Conservation (phyloP, 2,329 filamentous ascomycete genomes). For the Macrophomina tecta region DNA sequence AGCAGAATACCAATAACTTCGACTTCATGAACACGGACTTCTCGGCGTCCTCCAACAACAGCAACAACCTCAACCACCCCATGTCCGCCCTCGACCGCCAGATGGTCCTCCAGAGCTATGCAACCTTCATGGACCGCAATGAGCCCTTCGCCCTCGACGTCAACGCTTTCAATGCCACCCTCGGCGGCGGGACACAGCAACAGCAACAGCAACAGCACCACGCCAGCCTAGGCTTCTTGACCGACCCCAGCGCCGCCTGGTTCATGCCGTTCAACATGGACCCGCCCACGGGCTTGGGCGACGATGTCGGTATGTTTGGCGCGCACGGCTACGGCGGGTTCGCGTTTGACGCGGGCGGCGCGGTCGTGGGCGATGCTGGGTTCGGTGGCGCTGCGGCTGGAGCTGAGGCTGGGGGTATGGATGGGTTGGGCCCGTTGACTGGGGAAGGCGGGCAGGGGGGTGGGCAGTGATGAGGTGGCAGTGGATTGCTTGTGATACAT, state of each 20-base stretch:
- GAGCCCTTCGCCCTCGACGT: slow-evolving; percentile 33
- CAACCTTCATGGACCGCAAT: slow-evolving; percentile 36
- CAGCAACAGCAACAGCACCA: slow-evolving; percentile 21
- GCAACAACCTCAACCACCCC: slow-evolving; percentile 49
- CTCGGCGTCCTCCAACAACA: not conserved
- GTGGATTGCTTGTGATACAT: too few relatives aligned
- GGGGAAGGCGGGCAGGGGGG: not conserved
- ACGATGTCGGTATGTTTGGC: slow-evolving; percentile 40
- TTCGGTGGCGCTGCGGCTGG: not conserved
- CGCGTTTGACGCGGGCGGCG: slow-evolving; percentile 3
- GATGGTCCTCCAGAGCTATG: slow-evolving; percentile 76
- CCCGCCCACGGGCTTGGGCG: slow-evolving; percentile 59
- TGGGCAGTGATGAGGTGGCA: too few relatives aligned
- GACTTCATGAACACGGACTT: slow-evolving; percentile 18
- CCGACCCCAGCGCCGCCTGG: slow-evolving; percentile 70
- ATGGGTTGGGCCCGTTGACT: slow-evolving; percentile 20
- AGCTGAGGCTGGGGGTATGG: not conserved
- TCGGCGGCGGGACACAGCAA: not conserved
- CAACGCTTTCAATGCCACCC: slow-evolving; percentile 18
- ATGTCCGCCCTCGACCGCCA: slow-evolving; percentile 76
- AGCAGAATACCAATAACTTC: slow-evolving; percentile 13
- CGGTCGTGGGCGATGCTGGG: not conserved
- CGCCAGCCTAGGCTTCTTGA: slow-evolving; percentile 34
- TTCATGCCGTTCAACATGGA: slow-evolving; percentile 94
- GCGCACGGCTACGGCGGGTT: slow-evolving; percentile 15